These are phyloP conservation scores for Posidonia australis DNA, from an alignment of 106 monocot genomes.

Conservation along the genomic window DNA sequence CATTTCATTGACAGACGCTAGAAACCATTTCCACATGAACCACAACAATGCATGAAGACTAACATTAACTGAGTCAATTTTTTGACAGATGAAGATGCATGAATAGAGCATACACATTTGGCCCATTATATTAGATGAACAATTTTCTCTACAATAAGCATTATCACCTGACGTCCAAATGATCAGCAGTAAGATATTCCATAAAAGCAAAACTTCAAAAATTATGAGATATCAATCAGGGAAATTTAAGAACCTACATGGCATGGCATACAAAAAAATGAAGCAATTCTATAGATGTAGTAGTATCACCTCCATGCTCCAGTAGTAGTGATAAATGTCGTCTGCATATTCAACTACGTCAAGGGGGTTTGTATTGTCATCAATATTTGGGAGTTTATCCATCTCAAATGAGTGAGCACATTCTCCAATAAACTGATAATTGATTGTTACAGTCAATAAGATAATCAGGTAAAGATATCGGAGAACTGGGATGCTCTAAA, in stretches of 20 bases:
- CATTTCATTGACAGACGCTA: too few species aligned
- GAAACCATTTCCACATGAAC: too few species aligned
- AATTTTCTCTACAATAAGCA: too few species aligned
- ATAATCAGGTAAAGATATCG: background rate
- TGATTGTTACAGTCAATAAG: background rate
- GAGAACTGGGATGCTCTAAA: background rate
- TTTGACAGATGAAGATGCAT: too few species aligned
- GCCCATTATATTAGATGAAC: too few species aligned
- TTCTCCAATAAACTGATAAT: slow-evolving; percentile 1
- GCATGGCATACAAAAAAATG: background rate
- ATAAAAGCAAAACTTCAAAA: background rate
- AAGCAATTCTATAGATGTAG: background rate
- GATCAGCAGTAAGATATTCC: background rate
- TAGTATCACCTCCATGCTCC: slow-evolving; percentile 37
- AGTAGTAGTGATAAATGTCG: slow-evolving; percentile 47
- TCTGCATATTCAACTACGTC: slow-evolving; percentile 46
- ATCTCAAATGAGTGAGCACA: background rate
- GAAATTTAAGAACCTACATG: too few species aligned
- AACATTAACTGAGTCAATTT: too few species aligned
- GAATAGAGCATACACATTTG: too few species aligned
- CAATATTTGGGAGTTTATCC: slow-evolving; percentile 22
- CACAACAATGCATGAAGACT: too few species aligned
- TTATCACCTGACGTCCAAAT: background rate
- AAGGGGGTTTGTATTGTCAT: slow-evolving; percentile 31
- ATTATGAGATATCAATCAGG: background rate